Evolutionary conservation across 331 rosid species (phyloP), one percentile per base, ranked within the genome.

Genomic region (Pyracantha coccinea): DNA sequence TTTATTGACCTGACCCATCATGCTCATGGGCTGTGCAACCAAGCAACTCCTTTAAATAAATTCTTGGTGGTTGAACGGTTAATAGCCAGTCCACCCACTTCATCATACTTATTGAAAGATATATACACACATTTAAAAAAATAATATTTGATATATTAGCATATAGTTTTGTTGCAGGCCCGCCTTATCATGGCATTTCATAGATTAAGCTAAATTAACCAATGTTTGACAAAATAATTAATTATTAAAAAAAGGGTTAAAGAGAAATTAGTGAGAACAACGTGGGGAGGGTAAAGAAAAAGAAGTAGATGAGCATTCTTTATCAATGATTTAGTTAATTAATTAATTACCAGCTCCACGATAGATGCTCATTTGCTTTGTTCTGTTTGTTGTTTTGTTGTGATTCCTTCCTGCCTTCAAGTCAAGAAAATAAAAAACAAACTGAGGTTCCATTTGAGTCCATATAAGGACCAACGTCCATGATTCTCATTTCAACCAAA

Each of bases 1-100:
- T 71, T 55, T 66, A 66, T 38, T 76, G 72, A 27, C 77, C 75
- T 53, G 41, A 35, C 41, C 41, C 61, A 8, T 55, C 61, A 20
- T 55, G 61, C 25, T 55, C 50, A 27, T n/a, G 58, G 38, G 58
- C 75, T n/a, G 73, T 68, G 38, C 25, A 76, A 82, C 75, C 54
- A 75, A 32, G 78, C 21, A 52, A 38, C 69, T 68, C 61, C 70
- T 71, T 77, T 9, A 25, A 52, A 41, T 14, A 71, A 44, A 77
- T 60, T 80, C 79, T 47, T 68, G 74, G 87, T 74, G 8, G 91
- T 78, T 83, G 84, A 81, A 86, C 65, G 81, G 86, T 80, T 79
- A 69, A 81, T 60, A 80, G 72, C 68, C 52, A 35, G 68, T 45
- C 71, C 71, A 68, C 44, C 79, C 74, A 87, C 81, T 73, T 58